Evolutionary conservation across 108 stramenopile genomes (phyloP), one percentile per base, ranked within the genome.

Genomic region (Thalassiosira profunda): DNA sequence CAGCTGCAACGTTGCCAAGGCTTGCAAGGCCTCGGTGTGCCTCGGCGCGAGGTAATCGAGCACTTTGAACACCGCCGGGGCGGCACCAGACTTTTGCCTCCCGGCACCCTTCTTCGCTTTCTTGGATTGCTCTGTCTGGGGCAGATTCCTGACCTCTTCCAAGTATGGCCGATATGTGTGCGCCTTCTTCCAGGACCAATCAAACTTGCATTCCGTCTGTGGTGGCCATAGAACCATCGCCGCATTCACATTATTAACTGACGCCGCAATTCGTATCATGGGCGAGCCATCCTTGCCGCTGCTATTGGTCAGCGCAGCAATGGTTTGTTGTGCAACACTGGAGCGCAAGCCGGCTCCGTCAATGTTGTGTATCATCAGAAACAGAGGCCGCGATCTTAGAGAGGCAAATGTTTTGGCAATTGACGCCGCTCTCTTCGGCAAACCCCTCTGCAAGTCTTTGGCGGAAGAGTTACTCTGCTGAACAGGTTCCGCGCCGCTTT

Each of bases 321-420:
- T 59, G 1, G 82, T 79, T 36, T 88, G 82, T 74, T 91, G 90
- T 5, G 79, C 80, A 40, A 36, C 25, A 36, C 18, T 6, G 34
- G 69, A 84, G 28, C 84, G 56, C 24, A 94, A 65, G 8, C 79
- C 80, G 28, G 59, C 35, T 15, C 86, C 88, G 65, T 94, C 92
- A 23, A 94, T 86, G 33, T 69, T 90, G 70, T 94, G 86, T 10
- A 94, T 60, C 35, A 94, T 64, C 1, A 94, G 35, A 58, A 84
- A 86, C 18, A 89, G 47, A 34, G 89, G 84, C 28, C 74, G 63
- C 14, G 60, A 51, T 18, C 74, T 70, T 23, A 29, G 57, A 10
- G 37, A 4, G 0, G 88, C 81, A 48, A 87, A 54, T 0, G 44
- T 45, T 70, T 71, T 74, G 12, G 80, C 80, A 60, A 93, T 69